phyloP scores from a whole-genome alignment of 2,329 filamentous ascomycete species.

The Alternaria infectoria region DNA sequence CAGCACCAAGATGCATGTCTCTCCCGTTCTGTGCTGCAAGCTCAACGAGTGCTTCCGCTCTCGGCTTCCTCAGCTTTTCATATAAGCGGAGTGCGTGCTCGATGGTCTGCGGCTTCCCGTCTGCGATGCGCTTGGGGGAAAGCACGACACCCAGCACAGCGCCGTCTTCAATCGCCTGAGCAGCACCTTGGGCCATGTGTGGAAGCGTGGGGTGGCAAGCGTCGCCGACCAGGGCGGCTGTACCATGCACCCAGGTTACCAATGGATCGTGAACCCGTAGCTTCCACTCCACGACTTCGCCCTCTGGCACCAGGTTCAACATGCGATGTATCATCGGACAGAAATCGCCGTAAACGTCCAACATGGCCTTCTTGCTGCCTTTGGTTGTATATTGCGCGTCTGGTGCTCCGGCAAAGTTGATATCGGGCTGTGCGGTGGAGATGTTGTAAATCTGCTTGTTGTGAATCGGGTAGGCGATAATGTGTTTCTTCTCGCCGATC shows the following conservation, averaged over 20 bases:
- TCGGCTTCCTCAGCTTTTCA: constrained; percentile 61
- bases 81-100: constrained; percentile 63
- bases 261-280: constrained; percentile 67
- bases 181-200: constrained; percentile 69
- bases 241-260: constrained; percentile 65
- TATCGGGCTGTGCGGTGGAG: constrained; percentile 66
- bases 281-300: constrained; percentile 72
- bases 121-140: constrained; percentile 54
- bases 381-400: constrained; percentile 69
- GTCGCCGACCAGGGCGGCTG: constrained; percentile 63
- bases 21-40: constrained; percentile 62
- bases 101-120: constrained; percentile 52
- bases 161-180: constrained; percentile 69
- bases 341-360: constrained; percentile 65
- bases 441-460: constrained; percentile 72
- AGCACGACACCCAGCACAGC: constrained; percentile 63
- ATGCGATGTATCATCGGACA: constrained; percentile 66
- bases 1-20: constrained; percentile 63
- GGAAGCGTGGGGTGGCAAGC: constrained; percentile 69
- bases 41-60: constrained; percentile 64
- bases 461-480: constrained; percentile 78
- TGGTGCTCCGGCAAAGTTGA: constrained; percentile 62
- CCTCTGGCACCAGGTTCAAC: constrained; percentile 66
- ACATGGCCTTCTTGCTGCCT: constrained; percentile 66
- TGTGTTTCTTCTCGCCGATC: constrained; percentile 77